Percentiles rank a stretch among this genome's conserved stretches.
Evolutionary conservation across 805 yeast genomes (phyloP).

Genomic region (Metschnikowia cubensis): DNA sequence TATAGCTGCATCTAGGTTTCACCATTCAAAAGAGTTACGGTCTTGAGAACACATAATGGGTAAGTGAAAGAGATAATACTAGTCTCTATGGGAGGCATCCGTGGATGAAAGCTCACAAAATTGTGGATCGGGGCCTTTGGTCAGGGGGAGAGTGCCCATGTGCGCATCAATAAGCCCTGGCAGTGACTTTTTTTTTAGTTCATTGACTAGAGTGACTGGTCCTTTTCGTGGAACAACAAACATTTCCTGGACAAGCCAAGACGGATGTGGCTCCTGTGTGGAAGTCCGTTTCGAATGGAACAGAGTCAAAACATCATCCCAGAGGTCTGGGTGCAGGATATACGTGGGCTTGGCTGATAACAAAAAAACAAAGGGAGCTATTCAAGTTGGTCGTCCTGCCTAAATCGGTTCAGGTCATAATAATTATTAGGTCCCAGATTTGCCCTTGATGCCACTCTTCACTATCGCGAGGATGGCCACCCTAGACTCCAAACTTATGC

Average conservation of each 20-base stretch:
- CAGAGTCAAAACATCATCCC: not conserved
- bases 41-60: not conserved
- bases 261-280: too few relatives aligned
- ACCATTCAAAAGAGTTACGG: not conserved
- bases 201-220: too few relatives aligned
- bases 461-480: not conserved
- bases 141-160: not conserved
- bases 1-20: not conserved
- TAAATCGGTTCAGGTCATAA: not conserved
- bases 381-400: not conserved
- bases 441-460: not conserved
- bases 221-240: too few relatives aligned
- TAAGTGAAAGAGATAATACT: not conserved
- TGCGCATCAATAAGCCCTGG: not conserved
- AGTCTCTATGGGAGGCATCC: too few relatives aligned
- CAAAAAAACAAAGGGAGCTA: not conserved
- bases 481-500: not conserved
- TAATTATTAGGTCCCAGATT: not conserved
- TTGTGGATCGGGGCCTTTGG: not conserved
- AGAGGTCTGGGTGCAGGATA: not conserved
- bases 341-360: slow-evolving; percentile 2
- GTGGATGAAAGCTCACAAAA: not conserved
- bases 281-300: too few relatives aligned
- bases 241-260: too few relatives aligned
- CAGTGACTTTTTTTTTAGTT: too few relatives aligned